Evolutionary conservation across 495 filamentous ascomycete species (phyloP), one percentile per base, ranked within the genome.

Genomic region (Penicillium flavigenum): DNA sequence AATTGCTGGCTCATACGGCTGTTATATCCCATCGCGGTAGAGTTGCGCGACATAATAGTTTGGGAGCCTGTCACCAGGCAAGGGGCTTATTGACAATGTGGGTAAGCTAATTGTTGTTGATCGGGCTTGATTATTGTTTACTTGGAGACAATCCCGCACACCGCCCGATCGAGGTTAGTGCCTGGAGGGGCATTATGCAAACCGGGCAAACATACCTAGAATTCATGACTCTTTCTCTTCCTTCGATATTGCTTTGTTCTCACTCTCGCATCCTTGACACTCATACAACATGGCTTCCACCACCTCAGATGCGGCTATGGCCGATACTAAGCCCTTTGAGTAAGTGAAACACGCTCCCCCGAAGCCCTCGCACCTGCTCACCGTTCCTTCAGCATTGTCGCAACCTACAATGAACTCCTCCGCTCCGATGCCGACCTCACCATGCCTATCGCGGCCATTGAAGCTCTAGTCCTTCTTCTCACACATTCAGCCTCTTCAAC

Each of bases 391-490:
- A 81, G 78, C 65, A 82, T 87, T 59, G 80, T 85, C 66, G 68
- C 74, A 44, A 81, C 80, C 42, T 87, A 87, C 77, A 78, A 79
- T 73, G 65, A 76, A 49, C 73, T 87, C 52, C 81, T 86, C 50
- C 66, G 66, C 63, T 76, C 77, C 45, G 91, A 96, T 72, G 84
- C 87, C 14, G 89, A 94, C 27, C 82, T 97, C 41, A 96, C 92
- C 26, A 96, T 96, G 89, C 91, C 93, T 47, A 87, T 98, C 49
- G 94, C 93, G 2, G 92, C 94, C 51, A 96, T 98, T 70, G 92
- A 97, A 75, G 85, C 94, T 36, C 82, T 97, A 47, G 92, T 96
- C 60, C 81, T 89, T 63, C 85, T 91, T 56, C 85, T 97, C 56
- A 84, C 86, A 68, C 82, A 85, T 47, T 88, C 84, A 9, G 83